Conservation (phyloP, 805 yeast genomes). For the Saccharomycopsis sp. region DNA sequence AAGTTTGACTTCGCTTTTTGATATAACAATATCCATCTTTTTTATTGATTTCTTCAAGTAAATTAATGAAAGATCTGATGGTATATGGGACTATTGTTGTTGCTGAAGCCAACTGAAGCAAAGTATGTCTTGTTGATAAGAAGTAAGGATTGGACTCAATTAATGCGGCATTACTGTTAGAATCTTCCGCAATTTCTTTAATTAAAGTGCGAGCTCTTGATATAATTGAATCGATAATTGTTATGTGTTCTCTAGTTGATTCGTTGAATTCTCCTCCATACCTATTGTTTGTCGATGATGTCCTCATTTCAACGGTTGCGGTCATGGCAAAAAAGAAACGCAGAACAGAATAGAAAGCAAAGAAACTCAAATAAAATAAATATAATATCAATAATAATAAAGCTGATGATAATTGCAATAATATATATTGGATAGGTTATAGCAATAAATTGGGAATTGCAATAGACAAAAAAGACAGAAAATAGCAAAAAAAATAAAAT, state of each 20-base stretch:
- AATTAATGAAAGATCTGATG: constrained; percentile 9
- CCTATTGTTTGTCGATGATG: too few species aligned
- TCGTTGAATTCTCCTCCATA: too few species aligned
- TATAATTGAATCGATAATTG: constrained; percentile 13
- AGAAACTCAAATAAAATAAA: too few species aligned
- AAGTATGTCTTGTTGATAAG: constrained; percentile 6
- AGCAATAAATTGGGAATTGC: too few species aligned
- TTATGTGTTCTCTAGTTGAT: not conserved
- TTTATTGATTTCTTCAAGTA: constrained; percentile 13
- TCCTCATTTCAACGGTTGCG: too few species aligned
- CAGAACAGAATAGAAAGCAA: too few species aligned
- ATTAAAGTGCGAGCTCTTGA: constrained; percentile 3
- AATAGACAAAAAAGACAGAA: too few species aligned
- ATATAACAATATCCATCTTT: constrained; percentile 15
- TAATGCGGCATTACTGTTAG: constrained; percentile 8
- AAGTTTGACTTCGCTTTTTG: constrained; percentile 13
- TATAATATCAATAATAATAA: too few species aligned
- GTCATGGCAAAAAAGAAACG: too few species aligned
- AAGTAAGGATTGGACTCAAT: constrained; percentile 15
- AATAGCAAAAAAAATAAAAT: too few species aligned
- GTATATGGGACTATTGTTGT: constrained; percentile 9
- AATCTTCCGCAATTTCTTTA: constrained; percentile 14
- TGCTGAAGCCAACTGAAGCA: constrained; percentile 10
- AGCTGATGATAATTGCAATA: too few species aligned
- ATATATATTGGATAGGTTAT: too few species aligned